Base-by-base conservation (phyloP, 768 basidiomycete genomes). In the Amylocystis lapponica region DNA sequence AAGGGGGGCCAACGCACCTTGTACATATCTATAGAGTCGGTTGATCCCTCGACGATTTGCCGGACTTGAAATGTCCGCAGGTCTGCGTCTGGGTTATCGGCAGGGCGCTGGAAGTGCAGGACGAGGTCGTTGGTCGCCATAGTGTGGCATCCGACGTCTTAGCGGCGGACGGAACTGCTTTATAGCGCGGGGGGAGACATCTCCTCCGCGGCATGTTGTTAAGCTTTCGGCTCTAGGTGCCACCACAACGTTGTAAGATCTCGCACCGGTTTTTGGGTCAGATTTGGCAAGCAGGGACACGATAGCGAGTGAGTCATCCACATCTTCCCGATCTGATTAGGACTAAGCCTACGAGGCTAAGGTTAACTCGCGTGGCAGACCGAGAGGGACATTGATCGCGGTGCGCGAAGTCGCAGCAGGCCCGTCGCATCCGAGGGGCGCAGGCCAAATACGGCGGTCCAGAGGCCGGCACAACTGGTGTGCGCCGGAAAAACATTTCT, bases 21-120 rank as follows among this genome's bases (percentile, higher is more conserved):
- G 61, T 78, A 78, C 19, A 74, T 44, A 40, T 72, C 68, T 29
- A 66, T 42, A 21, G 62, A 54, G 16, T 53, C 52, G 13, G 38
- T 36, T 3, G 57, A 50, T 17, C 49, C 59, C n/a, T 59, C 59
- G 10, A 59, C 45, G 16, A 65, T 53, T 42, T 67, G 63, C 41
- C 62, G 55, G 25, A 72, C 64, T 5, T 64, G 64, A 52, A 75
- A 70, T 3, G 73, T 68, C 27, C 76, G 74, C 47, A 64, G 55
- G 55, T 76, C 72, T 8, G 53, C 37, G 27, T 51, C 49, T 20
- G 46, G 30, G 22, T 44, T 46, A 17, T 60, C 57, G 22, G 54
- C 50, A 19, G 64, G 51, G 45, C 58, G 66, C 9, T 58, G 52
- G 48, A 76, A 68, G 6, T 59, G 64, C 34, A 77, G 61, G 35